Evolutionary conservation across 306 rosid species (phyloP).

Genomic region (Acacia melanoxylon): DNA sequence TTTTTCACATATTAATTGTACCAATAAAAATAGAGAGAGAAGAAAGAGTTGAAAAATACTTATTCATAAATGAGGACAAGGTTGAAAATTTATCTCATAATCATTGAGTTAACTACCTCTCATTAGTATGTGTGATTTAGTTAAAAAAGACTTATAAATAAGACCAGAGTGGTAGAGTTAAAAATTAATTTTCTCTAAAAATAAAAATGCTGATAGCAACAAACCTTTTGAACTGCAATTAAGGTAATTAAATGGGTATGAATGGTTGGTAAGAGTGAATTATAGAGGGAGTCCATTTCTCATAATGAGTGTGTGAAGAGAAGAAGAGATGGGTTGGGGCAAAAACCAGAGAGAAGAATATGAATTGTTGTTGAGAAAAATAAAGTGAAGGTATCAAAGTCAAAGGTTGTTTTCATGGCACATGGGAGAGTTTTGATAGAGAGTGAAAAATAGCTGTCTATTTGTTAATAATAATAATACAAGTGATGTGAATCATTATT

Average conservation of each 20-base stretch:
- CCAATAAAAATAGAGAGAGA: too few species aligned
- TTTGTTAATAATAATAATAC: neutral
- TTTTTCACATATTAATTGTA: too few species aligned
- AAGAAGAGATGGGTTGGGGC: neutral
- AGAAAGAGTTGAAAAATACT: too few species aligned
- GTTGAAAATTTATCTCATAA: too few species aligned
- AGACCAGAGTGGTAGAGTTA: too few species aligned
- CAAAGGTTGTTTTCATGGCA: slow-evolving; percentile 28
- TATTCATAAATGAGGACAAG: too few species aligned
- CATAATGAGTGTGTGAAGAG: slow-evolving; percentile 23
- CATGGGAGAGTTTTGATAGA: slow-evolving; percentile 28
- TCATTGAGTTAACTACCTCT: too few species aligned
- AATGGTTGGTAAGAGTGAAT: slow-evolving; percentile 31
- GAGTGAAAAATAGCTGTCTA: slow-evolving; percentile 28
- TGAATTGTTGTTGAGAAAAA: neutral
- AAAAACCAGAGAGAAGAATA: slow-evolving; percentile 1
- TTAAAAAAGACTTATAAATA: too few species aligned
- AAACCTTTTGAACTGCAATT: neutral
- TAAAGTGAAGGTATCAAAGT: slow-evolving; percentile 14
- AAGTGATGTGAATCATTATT: slow-evolving; percentile 28
- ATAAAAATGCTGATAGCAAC: neutral
- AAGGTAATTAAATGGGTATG: slow-evolving; percentile 4
- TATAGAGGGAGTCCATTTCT: slow-evolving; percentile 14
- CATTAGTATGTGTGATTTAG: too few species aligned
- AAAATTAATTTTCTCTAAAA: neutral